These are phyloP conservation scores for Chrysanthemum makinoi DNA, from an alignment of 129 eudicot genomes.

Conservation along the genomic window DNA sequence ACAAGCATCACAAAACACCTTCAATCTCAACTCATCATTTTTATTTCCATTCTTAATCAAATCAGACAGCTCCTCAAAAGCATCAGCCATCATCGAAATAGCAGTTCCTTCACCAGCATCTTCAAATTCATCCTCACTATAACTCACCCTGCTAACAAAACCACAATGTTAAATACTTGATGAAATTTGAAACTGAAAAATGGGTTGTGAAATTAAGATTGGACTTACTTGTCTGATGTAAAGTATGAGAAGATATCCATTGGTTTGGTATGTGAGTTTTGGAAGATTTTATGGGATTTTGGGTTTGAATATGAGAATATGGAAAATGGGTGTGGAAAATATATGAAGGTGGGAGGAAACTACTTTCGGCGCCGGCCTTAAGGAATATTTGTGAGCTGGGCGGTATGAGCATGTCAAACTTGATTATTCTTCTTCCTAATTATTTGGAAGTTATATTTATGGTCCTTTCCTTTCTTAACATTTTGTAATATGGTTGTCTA, in stretches of 20 bases:
- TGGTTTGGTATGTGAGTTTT: not conserved
- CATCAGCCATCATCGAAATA: slow-evolving; percentile 57
- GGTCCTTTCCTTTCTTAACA: not conserved
- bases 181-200: not conserved
- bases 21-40: slow-evolving; percentile 50
- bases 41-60: slow-evolving; percentile 30
- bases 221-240: slow-evolving; percentile 35
- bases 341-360: slow-evolving; percentile 37
- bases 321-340: slow-evolving; percentile 1
- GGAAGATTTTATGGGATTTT: not conserved
- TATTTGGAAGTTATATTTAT: slow-evolving; percentile 18
- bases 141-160: slow-evolving; percentile 22
- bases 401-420: slow-evolving; percentile 18
- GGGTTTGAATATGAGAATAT: not conserved
- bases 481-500: too few species aligned
- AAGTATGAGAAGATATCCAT: slow-evolving; percentile 39
- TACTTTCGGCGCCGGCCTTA: slow-evolving; percentile 29
- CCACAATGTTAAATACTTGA: not conserved
- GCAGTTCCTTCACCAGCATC: slow-evolving; percentile 42
- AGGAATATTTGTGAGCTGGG: slow-evolving; percentile 32
- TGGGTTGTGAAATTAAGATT: not conserved
- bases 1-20: slow-evolving; percentile 82
- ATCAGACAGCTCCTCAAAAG: slow-evolving; percentile 70
- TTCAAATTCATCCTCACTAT: slow-evolving; percentile 30
- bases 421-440: slow-evolving; percentile 24